These are phyloP conservation scores for Wickerhamomyces silvicola DNA, from an alignment of 805 yeast genomes.

Conservation along the genomic window DNA sequence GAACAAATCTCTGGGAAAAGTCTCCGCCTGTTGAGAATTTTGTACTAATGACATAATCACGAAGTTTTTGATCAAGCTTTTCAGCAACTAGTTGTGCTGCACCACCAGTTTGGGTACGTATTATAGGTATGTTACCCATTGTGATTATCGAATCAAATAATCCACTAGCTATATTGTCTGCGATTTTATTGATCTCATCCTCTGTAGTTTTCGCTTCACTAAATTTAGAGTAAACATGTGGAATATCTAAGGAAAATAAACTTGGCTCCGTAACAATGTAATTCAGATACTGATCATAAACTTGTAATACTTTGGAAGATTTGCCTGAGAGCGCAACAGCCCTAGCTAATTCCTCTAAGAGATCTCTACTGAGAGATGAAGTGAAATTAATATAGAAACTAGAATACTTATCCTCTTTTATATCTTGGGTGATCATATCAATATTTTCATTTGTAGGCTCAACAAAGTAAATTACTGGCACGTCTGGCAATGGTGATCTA, in stretches of 20 bases:
- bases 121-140: slow-evolving; percentile 75
- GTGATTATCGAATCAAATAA: slow-evolving; percentile 76
- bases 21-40: slow-evolving; percentile 21
- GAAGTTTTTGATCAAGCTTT: slow-evolving; percentile 71
- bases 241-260: slow-evolving; percentile 70
- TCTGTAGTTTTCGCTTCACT: slow-evolving; percentile 71
- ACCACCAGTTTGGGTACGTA: slow-evolving; percentile 86
- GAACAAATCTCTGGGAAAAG: slow-evolving; percentile 58
- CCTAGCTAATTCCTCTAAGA: slow-evolving; percentile 85
- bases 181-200: slow-evolving; percentile 59
- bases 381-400: slow-evolving; percentile 82
- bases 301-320: slow-evolving; percentile 71
- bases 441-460: slow-evolving; percentile 81
- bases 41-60: slow-evolving; percentile 79
- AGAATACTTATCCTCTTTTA: slow-evolving; percentile 70
- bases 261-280: slow-evolving; percentile 91
- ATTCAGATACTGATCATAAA: slow-evolving; percentile 89
- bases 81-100: slow-evolving; percentile 94
- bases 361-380: slow-evolving; percentile 65
- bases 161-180: slow-evolving; percentile 72
- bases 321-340: slow-evolving; percentile 69
- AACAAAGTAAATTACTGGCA: slow-evolving; percentile 88
- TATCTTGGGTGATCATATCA: slow-evolving; percentile 60
- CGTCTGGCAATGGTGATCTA: slow-evolving; percentile 86
- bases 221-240: slow-evolving; percentile 58